Evolutionary conservation across 768 basidiomycete genomes (phyloP), one percentile per base, ranked within the genome.

Genomic region (Coprinopsis sp.): DNA sequence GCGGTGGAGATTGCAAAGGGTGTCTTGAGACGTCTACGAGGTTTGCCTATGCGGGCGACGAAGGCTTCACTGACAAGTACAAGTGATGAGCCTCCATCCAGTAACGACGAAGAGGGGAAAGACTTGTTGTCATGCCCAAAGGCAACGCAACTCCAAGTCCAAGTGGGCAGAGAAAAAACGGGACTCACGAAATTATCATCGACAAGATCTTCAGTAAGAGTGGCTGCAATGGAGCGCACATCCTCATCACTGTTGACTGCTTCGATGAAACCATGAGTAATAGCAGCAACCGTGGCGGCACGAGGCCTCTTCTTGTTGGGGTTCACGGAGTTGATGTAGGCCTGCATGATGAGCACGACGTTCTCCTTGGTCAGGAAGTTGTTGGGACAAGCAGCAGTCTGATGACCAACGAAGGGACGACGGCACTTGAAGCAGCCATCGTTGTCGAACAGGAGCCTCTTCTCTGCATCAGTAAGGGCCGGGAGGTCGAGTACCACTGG

Each of bases 11-110:
- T 41, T 22, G 18, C 14, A 1, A 53, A 14, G 10, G 49, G 52
- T 21, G 51, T 14, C 8, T 48, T 43, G 1, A 59, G 38, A 0
- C 3, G 3, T 22, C 22, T 18, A 0, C 21, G 30, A 0, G 33
- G 36, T 1, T 62, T 34, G 1, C 41, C 45, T 2, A 60, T 48
- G 3, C 33, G 14, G 0, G 53, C 33, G 3, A 61, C 61, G 16
- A 67, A 28, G 1, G 51, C 44, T 11, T 55, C 28, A 18, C 56
- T 33, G 42, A 69, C 67, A 19, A 72, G 46, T 37, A 66, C 66
- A 43, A 68, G 2, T 23, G 59, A 53, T 0, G 63, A 58, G 3
- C 64, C 64, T 40, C 53, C 33, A 37, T 69, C 63, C 58, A 68
- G 59, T 0, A 67, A 34, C 14, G 41, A 16, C 11, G n/a, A 12